Conservation (phyloP, 2,329 filamentous ascomycete species). For the Calonectria pseudoturangicola region DNA sequence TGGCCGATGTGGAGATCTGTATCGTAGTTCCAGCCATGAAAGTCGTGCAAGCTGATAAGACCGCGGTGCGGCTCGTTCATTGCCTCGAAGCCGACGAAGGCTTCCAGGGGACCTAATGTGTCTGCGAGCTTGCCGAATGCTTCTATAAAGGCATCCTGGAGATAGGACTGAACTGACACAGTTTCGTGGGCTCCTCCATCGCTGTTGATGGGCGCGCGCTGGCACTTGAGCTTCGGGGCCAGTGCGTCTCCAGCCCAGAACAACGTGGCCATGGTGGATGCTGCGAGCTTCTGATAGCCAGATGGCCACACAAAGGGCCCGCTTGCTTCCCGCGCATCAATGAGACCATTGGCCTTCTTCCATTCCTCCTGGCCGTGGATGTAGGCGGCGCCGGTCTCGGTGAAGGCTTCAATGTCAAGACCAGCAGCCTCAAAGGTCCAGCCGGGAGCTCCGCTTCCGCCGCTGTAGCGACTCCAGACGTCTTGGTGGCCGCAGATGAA, state of each 20-base stretch:
- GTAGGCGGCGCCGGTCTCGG: conserved; percentile 59
- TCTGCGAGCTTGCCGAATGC: conserved; percentile 61
- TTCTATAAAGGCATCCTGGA: conserved; percentile 59
- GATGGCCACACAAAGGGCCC: conserved; percentile 62
- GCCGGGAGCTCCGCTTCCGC: conserved; percentile 64
- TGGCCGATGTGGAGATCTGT: conserved; percentile 65
- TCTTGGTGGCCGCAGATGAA: conserved; percentile 67
- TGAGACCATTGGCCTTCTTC: conserved; percentile 49
- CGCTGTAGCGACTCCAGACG: conserved; percentile 65
- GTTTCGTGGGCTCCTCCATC: conserved; percentile 39
- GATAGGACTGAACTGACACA: conserved; percentile 55
- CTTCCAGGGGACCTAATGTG: conserved; percentile 57
- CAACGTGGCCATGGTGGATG: conserved; percentile 57
- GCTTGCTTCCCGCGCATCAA: conserved; percentile 58
- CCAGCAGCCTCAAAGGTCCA: conserved; percentile 65
- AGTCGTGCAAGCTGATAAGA: conserved; percentile 62
- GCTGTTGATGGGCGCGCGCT: conserved; percentile 43
- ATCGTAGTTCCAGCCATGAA: conserved; percentile 64
- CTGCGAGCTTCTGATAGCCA: conserved; percentile 62
- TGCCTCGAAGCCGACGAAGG: conserved; percentile 63
- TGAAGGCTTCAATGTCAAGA: conserved; percentile 61
- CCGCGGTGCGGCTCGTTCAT: conserved; percentile 66
- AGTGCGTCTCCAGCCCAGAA: conserved; percentile 57
- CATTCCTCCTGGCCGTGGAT: conserved; percentile 60
- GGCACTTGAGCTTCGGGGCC: conserved; percentile 54